Conservation (phyloP, 257 asterid species). For the Plantago ovata region DNA sequence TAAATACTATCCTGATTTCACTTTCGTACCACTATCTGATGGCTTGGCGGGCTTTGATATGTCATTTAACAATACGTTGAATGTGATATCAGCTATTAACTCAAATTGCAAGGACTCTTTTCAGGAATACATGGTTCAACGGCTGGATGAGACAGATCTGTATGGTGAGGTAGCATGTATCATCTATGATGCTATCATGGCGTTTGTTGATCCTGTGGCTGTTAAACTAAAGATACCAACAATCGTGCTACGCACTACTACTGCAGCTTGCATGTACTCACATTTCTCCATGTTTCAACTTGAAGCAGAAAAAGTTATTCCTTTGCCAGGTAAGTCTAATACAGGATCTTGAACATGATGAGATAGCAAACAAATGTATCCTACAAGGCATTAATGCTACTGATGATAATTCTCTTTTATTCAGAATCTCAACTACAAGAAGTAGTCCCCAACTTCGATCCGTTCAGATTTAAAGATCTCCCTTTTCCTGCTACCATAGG, state of each 20-base stretch:
- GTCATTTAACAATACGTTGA: conserved; percentile 13
- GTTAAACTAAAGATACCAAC: conserved; percentile 32
- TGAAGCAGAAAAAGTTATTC: conserved; percentile 20
- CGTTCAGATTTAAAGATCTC: conserved; percentile 36
- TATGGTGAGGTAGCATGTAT: conserved; percentile 30
- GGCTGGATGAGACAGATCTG: not conserved
- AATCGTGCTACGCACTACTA: conserved; percentile 34
- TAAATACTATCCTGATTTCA: conserved; percentile 35
- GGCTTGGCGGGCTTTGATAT: conserved; percentile 5
- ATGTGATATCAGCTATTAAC: conserved; percentile 20
- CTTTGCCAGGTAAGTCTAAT: conserved; percentile 30
- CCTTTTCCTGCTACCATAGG: conserved; percentile 14
- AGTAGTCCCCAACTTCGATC: conserved; percentile 26
- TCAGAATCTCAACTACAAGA: conserved; percentile 32
- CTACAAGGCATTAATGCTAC: too few relatives aligned
- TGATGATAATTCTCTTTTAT: not conserved
- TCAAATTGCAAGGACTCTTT: conserved; percentile 32
- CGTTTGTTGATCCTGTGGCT: conserved; percentile 36
- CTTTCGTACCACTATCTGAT: conserved; percentile 27
- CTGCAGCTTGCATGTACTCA: conserved; percentile 33
- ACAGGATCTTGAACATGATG: too few relatives aligned
- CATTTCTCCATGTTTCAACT: conserved; percentile 23
- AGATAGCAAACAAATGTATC: too few relatives aligned
- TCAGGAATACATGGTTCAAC: conserved; percentile 16
- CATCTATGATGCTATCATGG: conserved; percentile 41